Evolutionary conservation across 2,329 filamentous ascomycete genomes (phyloP).

Genomic region (Macrophomina tecta): DNA sequence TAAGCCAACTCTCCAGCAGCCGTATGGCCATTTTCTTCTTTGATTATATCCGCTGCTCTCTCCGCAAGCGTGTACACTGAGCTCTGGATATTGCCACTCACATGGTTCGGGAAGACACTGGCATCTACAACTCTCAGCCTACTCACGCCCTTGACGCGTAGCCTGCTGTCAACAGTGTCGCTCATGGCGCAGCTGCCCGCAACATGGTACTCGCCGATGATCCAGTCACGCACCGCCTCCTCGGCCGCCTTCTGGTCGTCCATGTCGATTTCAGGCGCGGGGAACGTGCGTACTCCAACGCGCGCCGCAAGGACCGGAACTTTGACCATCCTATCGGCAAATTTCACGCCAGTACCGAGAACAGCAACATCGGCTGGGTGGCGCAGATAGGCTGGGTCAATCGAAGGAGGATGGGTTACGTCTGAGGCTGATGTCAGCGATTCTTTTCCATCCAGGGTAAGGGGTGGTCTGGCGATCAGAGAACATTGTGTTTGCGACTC

Average conservation of each 20-base stretch:
- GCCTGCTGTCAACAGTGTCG: constrained; percentile 38
- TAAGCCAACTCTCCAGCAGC: neutral
- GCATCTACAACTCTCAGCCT: constrained; percentile 29
- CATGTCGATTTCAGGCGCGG: constrained; percentile 22
- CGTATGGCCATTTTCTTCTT: constrained; percentile 27
- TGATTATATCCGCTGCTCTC: constrained; percentile 40
- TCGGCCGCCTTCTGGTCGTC: constrained; percentile 29
- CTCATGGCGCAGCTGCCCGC: constrained; percentile 30
- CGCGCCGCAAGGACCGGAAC: neutral
- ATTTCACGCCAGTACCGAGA: constrained; percentile 42
- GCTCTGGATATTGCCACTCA: constrained; percentile 24
- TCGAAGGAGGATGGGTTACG: constrained; percentile 38
- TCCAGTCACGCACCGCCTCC: neutral
- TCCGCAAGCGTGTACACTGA: constrained; percentile 27
- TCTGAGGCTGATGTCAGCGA: constrained; percentile 31
- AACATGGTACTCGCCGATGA: constrained; percentile 12
- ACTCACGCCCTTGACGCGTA: constrained; percentile 37
- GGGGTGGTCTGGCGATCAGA: too few species aligned
- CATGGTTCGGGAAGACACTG: constrained; percentile 26
- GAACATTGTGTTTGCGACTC: neutral
- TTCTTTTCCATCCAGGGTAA: too few species aligned
- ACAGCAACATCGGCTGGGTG: constrained; percentile 52
- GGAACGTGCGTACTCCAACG: neutral
- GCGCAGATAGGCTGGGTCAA: constrained; percentile 50
- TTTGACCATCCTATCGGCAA: constrained; percentile 41